Evolutionary conservation across 2,329 filamentous ascomycete genomes (phyloP).

Genomic region (Alternaria longipes): DNA sequence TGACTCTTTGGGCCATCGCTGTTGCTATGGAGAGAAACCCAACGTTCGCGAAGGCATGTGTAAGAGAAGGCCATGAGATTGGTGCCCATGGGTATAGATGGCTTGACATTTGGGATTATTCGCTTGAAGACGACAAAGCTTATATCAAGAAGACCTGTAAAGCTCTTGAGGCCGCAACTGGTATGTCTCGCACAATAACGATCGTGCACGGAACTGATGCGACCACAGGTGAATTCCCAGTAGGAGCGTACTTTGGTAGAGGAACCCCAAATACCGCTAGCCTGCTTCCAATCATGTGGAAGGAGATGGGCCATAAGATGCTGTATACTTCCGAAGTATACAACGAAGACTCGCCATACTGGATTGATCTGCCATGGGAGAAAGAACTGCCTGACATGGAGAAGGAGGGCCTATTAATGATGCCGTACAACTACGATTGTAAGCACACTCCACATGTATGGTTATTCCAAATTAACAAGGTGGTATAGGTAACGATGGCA

Average conservation of each 20-base stretch:
- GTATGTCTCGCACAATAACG: not conserved
- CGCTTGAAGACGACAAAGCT: conserved; percentile 58
- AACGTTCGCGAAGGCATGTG: conserved; percentile 53
- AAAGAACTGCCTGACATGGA: conserved; percentile 51
- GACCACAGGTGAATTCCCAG: conserved; percentile 38
- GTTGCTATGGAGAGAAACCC: conserved; percentile 60
- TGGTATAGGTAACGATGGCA: conserved; percentile 51
- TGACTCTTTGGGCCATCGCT: conserved; percentile 62
- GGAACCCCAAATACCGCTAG: conserved; percentile 58
- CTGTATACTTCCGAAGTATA: conserved; percentile 63
- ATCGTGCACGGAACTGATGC: not conserved
- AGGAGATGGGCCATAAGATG: conserved; percentile 62
- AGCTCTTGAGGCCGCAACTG: conserved; percentile 51
- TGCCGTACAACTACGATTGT: conserved; percentile 65
- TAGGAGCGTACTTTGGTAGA: conserved; percentile 62
- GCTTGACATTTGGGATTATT: conserved; percentile 61
- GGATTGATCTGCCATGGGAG: conserved; percentile 63
- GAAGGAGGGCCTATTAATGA: conserved; percentile 64
- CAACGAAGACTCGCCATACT: conserved; percentile 66
- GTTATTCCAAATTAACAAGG: conserved; percentile 42
- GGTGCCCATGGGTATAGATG: conserved; percentile 62
- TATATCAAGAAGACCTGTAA: conserved; percentile 58
- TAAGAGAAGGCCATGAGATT: conserved; percentile 62
- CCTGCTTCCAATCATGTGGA: conserved; percentile 62
- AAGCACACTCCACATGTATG: conserved; percentile 40